A percentile compares a stretch with the other conserved stretches of the same genome.
phyloP scores from a whole-genome alignment of 371 early-diverging fungal genomes.

The Encephalitozoon romaleae region DNA sequence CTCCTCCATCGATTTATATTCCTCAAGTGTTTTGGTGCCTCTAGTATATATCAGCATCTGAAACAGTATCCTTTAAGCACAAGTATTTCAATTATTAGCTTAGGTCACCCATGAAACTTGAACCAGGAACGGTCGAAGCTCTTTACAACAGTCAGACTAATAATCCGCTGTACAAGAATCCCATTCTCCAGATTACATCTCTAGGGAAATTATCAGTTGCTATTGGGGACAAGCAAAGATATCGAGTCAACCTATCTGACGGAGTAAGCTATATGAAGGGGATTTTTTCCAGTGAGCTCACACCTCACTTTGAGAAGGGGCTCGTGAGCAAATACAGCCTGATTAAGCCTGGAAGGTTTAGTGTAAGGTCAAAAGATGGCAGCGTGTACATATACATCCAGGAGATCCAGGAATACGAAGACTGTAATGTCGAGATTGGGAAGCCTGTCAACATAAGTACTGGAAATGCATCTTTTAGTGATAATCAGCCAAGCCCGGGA shows the following conservation, averaged over 20 bases:
- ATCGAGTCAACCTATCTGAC: conserved; percentile 41
- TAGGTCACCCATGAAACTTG: conserved; percentile 23
- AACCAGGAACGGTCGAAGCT: conserved; percentile 48
- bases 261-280: conserved; percentile 45
- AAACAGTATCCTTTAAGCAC: background rate
- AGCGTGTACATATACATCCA: conserved; percentile 46
- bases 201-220: background rate
- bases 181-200: conserved; percentile 47
- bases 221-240: conserved; percentile 22
- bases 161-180: conserved; percentile 39
- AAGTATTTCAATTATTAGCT: conserved; percentile 3
- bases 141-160: conserved; percentile 43
- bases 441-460: conserved; percentile 22
- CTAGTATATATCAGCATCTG: background rate
- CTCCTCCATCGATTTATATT: background rate
- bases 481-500: background rate
- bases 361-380: conserved; percentile 23
- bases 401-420: conserved; percentile 26
- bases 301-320: conserved; percentile 27
- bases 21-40: background rate
- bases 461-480: background rate
- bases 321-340: conserved; percentile 19
- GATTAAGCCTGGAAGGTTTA: conserved; percentile 38
- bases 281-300: conserved; percentile 33
- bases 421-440: conserved; percentile 40